Percentiles rank a stretch among this genome's conserved stretches.
These are phyloP conservation scores for carrot (Daucus carota) DNA, from an alignment of 129 eudicot genomes.

Conservation along the genomic window DH1_v3.0 NC_030383.2:37898001-37898500, in stretches of 20 bases:
- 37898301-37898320: conserved; percentile 78
- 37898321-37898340: conserved; percentile 61
- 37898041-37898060: not conserved
- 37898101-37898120: not conserved
- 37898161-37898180: not conserved
- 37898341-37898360: conserved; percentile 70
- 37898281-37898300: conserved; percentile 83
- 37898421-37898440: conserved; percentile 24
- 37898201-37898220: not conserved
- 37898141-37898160: not conserved
- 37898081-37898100: not conserved
- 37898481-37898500: conserved; percentile 69
- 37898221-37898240: conserved; percentile 10
- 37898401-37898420: conserved; percentile 75
- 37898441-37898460: conserved; percentile 53
- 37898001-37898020: conserved; percentile 55
- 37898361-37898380: conserved; percentile 41
- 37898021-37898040: conserved; percentile 2
- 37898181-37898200: not conserved
- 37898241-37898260: conserved; percentile 95
- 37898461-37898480: conserved; percentile 84
- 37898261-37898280: conserved; percentile 92
- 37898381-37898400: conserved; percentile 79
- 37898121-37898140: not conserved
- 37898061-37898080: not conserved